phyloP scores from a whole-genome alignment of 768 basidiomycete species.

The Suillus discolor region DNA sequence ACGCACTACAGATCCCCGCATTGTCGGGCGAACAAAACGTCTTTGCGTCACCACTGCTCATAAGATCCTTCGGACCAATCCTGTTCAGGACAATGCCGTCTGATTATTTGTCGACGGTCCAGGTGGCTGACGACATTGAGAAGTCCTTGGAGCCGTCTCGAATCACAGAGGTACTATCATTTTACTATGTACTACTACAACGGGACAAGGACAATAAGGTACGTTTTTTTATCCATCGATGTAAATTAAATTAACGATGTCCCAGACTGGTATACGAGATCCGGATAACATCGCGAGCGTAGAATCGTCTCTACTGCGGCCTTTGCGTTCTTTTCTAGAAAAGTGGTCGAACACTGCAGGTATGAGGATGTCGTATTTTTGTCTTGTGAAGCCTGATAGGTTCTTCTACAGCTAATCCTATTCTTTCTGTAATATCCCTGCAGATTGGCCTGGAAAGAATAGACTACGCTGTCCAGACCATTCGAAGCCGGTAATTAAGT shows the following conservation, averaged over 20 bases:
- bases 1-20: slow-evolving; percentile 41
- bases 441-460: slow-evolving; percentile 53
- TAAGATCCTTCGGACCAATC: slow-evolving; percentile 60
- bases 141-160: slow-evolving; percentile 61
- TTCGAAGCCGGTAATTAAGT: slow-evolving; percentile 11
- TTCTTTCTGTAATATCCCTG: slow-evolving; percentile 46
- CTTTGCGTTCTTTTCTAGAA: slow-evolving; percentile 42
- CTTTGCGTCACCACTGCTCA: slow-evolving; percentile 57
- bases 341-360: slow-evolving; percentile 37
- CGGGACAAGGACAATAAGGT: slow-evolving; percentile 64
- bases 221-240: slow-evolving; percentile 10
- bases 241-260: slow-evolving; percentile 1
- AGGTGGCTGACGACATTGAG: slow-evolving; percentile 48
- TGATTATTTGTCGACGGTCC: slow-evolving; percentile 44
- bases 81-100: slow-evolving; percentile 60
- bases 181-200: slow-evolving; percentile 66
- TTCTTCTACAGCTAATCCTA: not conserved
- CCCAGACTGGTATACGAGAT: slow-evolving; percentile 56
- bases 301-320: slow-evolving; percentile 46
- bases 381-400: not conserved
- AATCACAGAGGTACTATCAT: slow-evolving; percentile 63
- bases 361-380: slow-evolving; percentile 16
- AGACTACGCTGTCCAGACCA: slow-evolving; percentile 37
- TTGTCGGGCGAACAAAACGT: slow-evolving; percentile 32
- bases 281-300: slow-evolving; percentile 44